Percentiles rank a stretch among this genome's conserved stretches.
Evolutionary conservation across 148 eudicot species (phyloP).

Genomic region (Diospyros lotus): DNA sequence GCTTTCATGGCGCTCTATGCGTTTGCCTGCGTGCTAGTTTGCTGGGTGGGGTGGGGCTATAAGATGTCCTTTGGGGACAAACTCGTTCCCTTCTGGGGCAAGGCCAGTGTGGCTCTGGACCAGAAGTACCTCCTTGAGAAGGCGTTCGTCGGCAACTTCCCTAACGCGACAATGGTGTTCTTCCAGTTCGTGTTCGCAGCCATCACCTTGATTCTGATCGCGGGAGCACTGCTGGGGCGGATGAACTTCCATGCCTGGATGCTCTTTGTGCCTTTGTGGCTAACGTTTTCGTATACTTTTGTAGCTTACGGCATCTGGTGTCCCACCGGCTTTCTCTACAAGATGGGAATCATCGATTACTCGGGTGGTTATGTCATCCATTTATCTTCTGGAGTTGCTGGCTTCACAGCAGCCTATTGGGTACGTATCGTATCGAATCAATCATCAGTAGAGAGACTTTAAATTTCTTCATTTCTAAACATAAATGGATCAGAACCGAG

Average conservation of each 20-base stretch:
- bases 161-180: constrained; percentile 29
- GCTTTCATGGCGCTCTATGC: constrained; percentile 32
- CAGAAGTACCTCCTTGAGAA: constrained; percentile 13
- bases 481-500: no score
- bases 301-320: constrained; percentile 25
- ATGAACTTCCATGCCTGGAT: constrained; percentile 34
- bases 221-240: constrained; percentile 26
- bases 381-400: constrained; percentile 32
- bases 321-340: constrained; percentile 13
- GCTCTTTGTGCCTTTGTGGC: constrained; percentile 33
- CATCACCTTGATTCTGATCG: constrained; percentile 24
- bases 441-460: no score
- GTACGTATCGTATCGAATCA: constrained; percentile 1
- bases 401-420: constrained; percentile 33
- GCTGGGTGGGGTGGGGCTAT: constrained; percentile 34
- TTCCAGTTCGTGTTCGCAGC: constrained; percentile 31
- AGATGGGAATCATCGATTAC: constrained; percentile 21
- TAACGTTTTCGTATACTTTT: constrained; percentile 26
- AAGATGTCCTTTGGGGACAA: constrained; percentile 18
- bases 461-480: no score
- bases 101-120: constrained; percentile 17
- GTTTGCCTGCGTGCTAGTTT: constrained; percentile 21
- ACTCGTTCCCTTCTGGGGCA: constrained; percentile 25
- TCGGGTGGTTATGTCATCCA: constrained; percentile 32
- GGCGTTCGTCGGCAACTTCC: constrained; percentile 14